Evolutionary conservation across 306 rosid genomes (phyloP), one percentile per base, ranked within the genome.

Genomic region (Carpinus viminea): DNA sequence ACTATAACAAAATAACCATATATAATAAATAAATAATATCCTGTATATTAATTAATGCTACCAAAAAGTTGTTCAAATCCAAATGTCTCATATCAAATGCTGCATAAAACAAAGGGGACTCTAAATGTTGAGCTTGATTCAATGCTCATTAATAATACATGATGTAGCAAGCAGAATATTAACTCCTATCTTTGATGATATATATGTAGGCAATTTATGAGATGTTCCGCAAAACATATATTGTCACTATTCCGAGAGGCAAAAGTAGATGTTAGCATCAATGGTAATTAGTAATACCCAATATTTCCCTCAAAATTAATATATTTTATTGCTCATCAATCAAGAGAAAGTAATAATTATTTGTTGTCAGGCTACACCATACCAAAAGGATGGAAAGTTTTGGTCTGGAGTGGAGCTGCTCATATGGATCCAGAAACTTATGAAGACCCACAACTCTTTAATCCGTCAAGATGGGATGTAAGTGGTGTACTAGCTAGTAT

Each of bases 201-300:
- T 38, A 38, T 36, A 6, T 59, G 8, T 71, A 85, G 85, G 83
- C 78, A 11, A 75, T 81, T 13, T 83, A 85, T 17, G 88, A 81
- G 36, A 78, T 47, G 8, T 20, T 81, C 12, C 78, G 88, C 31
- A 68, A 20, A n/a, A 73, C 76, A 34, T 66, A 8, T 68, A 7
- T 78, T 85, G 9, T 53, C 73, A 13, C 8, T 65, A 1, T 85
- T 54, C 8, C 60, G 86, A 72, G 77, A 82, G 68, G 83, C 88
- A 4, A 85, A 66, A 72, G 75, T 9, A 3, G 88, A 85, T 17
- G 85, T 81, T 20, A 55, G 43, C 57, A 70, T 85, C 2, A 77
- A 73, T 47, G 83, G 88, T 78, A 38, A 66, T 38, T 16, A 24
- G 78, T 76, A 28, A 53, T 7, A 36, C n/a, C 52, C 15, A n/a